A percentile compares a stretch with the other conserved stretches of the same genome.
phyloP scores from a whole-genome alignment of 352 stramenopile genomes.

The Pelagophyceae sp. region DNA sequence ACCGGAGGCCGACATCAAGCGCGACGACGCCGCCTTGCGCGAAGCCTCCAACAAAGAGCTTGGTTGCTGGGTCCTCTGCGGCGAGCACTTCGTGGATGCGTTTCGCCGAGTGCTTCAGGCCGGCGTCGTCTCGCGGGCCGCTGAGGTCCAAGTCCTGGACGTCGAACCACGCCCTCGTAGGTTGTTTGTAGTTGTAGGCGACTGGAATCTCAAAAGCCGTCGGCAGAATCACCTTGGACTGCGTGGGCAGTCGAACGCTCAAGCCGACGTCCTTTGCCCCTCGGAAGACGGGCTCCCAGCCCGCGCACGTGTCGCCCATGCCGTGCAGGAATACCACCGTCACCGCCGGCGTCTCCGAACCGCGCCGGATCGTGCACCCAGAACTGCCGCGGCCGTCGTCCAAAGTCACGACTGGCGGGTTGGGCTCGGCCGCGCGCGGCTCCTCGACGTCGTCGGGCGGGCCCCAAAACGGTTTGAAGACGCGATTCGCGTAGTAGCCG shows the following conservation, averaged over 20 bases:
- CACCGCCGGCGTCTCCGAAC: not conserved
- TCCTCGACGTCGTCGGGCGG: too few relatives aligned
- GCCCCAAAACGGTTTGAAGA: too few relatives aligned
- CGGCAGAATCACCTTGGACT: constrained; percentile 52
- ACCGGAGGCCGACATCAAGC: constrained; percentile 50
- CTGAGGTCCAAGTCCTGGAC: constrained; percentile 74
- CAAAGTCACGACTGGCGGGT: too few relatives aligned
- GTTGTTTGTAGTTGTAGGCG: constrained; percentile 83
- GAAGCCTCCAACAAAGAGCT: constrained; percentile 86
- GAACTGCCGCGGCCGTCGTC: too few relatives aligned
- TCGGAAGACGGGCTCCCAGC: not conserved
- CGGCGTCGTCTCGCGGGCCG: constrained; percentile 66
- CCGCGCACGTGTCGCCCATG: not conserved
- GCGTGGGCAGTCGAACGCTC: not conserved
- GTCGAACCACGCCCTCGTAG: constrained; percentile 87
- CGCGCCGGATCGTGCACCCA: too few relatives aligned
- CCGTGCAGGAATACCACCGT: not conserved
- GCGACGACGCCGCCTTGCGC: constrained; percentile 79
- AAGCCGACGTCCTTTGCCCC: not conserved
- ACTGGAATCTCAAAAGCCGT: constrained; percentile 73
- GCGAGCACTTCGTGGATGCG: constrained; percentile 66
- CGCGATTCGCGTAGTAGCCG: too few relatives aligned
- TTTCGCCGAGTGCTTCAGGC: constrained; percentile 69
- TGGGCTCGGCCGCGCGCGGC: too few relatives aligned
- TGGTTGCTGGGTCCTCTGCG: constrained; percentile 40